These are phyloP conservation scores for Acacia pycnantha DNA, from an alignment of 331 rosid species.

Conservation along the genomic window DNA sequence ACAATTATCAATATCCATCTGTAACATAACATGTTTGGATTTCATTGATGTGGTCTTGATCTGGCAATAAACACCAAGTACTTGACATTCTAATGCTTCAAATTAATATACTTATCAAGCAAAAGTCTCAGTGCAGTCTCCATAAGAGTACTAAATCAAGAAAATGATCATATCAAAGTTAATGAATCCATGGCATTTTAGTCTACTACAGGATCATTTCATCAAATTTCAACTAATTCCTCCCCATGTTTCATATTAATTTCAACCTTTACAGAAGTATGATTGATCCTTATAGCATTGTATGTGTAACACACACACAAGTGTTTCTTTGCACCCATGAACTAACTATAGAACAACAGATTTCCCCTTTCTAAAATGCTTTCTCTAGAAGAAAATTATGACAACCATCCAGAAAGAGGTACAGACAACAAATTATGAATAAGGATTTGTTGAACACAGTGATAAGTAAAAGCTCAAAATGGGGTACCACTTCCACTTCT, in stretches of 20 bases:
- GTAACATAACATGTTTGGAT: not conserved
- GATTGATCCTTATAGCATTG: not conserved
- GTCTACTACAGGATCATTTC: not conserved
- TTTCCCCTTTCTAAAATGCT: not conserved
- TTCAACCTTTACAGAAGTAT: not conserved
- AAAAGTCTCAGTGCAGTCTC: not conserved
- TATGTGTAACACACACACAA: not conserved
- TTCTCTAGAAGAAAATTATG: not conserved
- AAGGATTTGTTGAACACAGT: conserved; percentile 2
- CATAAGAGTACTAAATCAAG: not conserved
- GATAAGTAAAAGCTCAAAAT: conserved; percentile 51
- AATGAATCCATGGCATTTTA: not conserved
- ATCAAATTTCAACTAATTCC: not conserved
- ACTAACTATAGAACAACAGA: not conserved
- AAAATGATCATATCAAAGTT: not conserved
- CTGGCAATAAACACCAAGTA: not conserved
- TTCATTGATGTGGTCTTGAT: not conserved
- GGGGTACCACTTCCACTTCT: conserved; percentile 98
- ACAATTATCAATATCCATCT: not conserved
- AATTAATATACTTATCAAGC: not conserved
- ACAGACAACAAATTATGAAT: conserved; percentile 21
- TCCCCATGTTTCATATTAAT: not conserved
- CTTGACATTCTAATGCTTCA: not conserved
- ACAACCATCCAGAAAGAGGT: not conserved
- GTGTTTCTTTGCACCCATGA: not conserved